Base-by-base conservation (phyloP, 495 filamentous ascomycete species). In the Aspergillus taichungensis region DNA sequence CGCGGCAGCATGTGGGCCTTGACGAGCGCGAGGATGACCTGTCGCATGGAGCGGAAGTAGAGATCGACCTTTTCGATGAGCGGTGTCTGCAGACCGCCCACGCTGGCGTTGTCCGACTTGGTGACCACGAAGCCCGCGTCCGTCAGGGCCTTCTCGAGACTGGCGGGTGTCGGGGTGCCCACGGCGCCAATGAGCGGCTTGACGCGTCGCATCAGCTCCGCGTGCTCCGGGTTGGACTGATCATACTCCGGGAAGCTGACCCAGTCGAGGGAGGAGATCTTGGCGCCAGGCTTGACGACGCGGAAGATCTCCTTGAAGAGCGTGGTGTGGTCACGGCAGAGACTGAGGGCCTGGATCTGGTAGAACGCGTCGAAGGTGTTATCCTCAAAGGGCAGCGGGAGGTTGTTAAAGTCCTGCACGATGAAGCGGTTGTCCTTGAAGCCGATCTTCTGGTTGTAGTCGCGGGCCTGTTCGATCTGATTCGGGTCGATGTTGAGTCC, bases 111-210 rank as follows among this genome's bases (percentile, higher is more conserved):
- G 37, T 78, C 72, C 10, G 76, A 78, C 31, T 57, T 64, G 13
- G 74, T 50, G 29, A 80, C 69, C 11, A 54, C 55, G 55, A 82
- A 82, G 0, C 78, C 78, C 14, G 77, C 72, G 5, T 66, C 61
- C 32, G 59, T 62, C 6, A 80, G 65, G 11, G 70, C 76, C 44
- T 56, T 57, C 57, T 78, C 76, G 24, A 82, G 59, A 33, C 56
- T 70, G 29, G 64, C 57, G 18, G 75, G 76, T 24, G 77, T 82
- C 30, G 77, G 78, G 10, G 78, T 82, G 30, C 78, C 78, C 11
- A 82, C 77, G 31, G 78, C 78, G 30, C 78, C 78, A 48, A 82
- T 80, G 39, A 82, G 60, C 5, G 77, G 78, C 61, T 82, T 82
- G 28, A 82, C 76, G 27, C 74, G 71, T 13, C 73, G 63, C 77